phyloP scores from a whole-genome alignment of 495 filamentous ascomycete genomes.

The Aspergillus incahuasiensis region DNA sequence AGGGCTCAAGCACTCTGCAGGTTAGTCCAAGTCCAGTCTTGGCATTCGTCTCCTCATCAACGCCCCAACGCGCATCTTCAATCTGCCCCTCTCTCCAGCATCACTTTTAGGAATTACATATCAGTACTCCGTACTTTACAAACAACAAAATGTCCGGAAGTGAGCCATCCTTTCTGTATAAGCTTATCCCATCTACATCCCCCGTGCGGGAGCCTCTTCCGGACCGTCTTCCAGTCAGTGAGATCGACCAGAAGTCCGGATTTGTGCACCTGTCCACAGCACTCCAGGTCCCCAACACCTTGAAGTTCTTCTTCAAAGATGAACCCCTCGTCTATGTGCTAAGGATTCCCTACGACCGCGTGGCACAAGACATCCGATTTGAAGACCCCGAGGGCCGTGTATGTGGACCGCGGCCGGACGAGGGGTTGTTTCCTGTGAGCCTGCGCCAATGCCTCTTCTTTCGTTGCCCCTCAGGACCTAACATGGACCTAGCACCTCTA shows the following conservation, averaged over 20 bases:
- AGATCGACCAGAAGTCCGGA: slow-evolving; percentile 35
- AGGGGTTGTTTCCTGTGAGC: slow-evolving; percentile 45
- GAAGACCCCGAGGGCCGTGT: slow-evolving; percentile 40
- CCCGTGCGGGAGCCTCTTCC: slow-evolving; percentile 41
- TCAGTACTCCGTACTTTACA: not conserved
- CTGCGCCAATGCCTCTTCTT: not conserved
- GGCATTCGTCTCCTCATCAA: not conserved
- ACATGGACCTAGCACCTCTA: slow-evolving; percentile 36
- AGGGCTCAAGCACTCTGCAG: not conserved
- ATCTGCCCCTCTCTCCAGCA: not conserved
- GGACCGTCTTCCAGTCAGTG: slow-evolving; percentile 39
- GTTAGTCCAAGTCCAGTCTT: not conserved
- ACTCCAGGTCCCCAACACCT: slow-evolving; percentile 37
- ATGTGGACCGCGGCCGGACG: slow-evolving; percentile 35
- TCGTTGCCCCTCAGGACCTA: not conserved
- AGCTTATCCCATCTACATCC: slow-evolving; percentile 38
- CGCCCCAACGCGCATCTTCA: not conserved
- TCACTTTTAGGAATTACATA: not conserved
- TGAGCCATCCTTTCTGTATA: slow-evolving; percentile 39
- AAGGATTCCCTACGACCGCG: slow-evolving; percentile 66
- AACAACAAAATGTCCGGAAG: slow-evolving; percentile 24
- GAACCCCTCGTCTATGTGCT: slow-evolving; percentile 71
- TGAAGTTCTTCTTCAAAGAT: slow-evolving; percentile 67
- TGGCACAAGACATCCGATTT: slow-evolving; percentile 35
- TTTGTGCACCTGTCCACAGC: slow-evolving; percentile 43